A percentile compares a stretch with the other conserved stretches of the same genome.
These are phyloP conservation scores for Davidsoniella eucalypti DNA, from an alignment of 2,329 filamentous ascomycete species.

Conservation along the genomic window DNA sequence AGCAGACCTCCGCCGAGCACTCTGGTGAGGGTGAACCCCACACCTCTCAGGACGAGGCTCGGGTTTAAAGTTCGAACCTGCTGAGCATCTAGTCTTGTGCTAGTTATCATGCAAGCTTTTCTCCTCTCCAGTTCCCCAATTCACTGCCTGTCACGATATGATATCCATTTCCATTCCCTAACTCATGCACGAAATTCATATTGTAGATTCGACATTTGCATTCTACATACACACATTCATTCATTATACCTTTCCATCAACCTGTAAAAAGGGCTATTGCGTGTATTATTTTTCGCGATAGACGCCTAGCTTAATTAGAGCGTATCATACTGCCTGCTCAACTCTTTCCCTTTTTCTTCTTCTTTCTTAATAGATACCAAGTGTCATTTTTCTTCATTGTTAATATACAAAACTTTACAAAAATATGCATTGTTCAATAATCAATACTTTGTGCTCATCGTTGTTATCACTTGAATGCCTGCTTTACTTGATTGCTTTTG, in stretches of 20 bases:
- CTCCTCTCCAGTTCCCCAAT: not conserved
- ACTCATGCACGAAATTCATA: conserved; percentile 4
- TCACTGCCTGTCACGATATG: not conserved
- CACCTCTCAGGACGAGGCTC: conserved; percentile 9
- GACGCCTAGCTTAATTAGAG: not conserved
- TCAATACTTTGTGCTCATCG: no score
- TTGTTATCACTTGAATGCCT: no score
- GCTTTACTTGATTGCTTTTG: no score
- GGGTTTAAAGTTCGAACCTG: conserved; percentile 1
- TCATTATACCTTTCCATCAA: not conserved
- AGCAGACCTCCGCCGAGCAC: conserved; percentile 12
- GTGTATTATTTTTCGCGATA: not conserved
- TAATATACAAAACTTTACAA: no score
- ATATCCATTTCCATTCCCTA: not conserved
- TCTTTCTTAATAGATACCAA: conserved; percentile 8
- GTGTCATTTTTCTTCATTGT: not conserved
- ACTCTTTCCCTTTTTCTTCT: no score
- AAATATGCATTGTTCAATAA: no score
- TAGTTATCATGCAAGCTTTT: not conserved
- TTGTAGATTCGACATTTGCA: not conserved
- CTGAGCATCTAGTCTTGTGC: not conserved
- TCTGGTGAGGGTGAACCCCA: conserved; percentile 11
- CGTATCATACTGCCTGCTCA: not conserved
- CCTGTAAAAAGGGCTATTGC: not conserved
- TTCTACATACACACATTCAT: not conserved